Conservation (phyloP, 1,139 yeast genomes). For the Suhomyces anneliseae region DNA sequence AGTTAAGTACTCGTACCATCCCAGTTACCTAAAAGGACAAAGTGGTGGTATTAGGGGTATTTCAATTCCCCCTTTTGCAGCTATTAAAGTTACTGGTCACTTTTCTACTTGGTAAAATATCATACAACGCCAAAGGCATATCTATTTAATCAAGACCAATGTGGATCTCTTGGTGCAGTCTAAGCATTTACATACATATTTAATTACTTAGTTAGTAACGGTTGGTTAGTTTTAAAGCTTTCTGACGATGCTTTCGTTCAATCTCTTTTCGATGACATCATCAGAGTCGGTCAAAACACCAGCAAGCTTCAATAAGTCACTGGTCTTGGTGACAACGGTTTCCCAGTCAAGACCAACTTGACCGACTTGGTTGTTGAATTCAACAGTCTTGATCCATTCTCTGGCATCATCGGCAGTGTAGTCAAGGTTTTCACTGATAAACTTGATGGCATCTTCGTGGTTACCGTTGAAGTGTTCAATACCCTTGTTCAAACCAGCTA, state of each 20-base stretch:
- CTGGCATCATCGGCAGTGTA: slow-evolving; percentile 75
- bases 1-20: too few relatives aligned
- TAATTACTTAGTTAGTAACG: too few relatives aligned
- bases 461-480: slow-evolving; percentile 60
- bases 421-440: slow-evolving; percentile 68
- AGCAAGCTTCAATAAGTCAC: slow-evolving; percentile 58
- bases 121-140: too few relatives aligned
- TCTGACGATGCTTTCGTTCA: slow-evolving; percentile 26
- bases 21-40: too few relatives aligned
- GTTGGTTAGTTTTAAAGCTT: background rate
- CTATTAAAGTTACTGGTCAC: too few relatives aligned
- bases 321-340: slow-evolving; percentile 55
- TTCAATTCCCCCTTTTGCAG: too few relatives aligned
- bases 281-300: slow-evolving; percentile 52
- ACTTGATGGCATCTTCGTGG: slow-evolving; percentile 63
- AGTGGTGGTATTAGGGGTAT: too few relatives aligned
- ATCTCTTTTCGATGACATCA: slow-evolving; percentile 30
- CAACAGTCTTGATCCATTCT: slow-evolving; percentile 78
- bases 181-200: too few relatives aligned
- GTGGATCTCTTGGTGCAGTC: too few relatives aligned
- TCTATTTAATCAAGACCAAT: too few relatives aligned
- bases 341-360: slow-evolving; percentile 47
- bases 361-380: slow-evolving; percentile 53
- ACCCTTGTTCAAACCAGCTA: slow-evolving; percentile 63
- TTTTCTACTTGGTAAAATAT: too few relatives aligned